Evolutionary conservation across 345 rosid genomes (phyloP).

Genomic region (Linum lewisii): DNA sequence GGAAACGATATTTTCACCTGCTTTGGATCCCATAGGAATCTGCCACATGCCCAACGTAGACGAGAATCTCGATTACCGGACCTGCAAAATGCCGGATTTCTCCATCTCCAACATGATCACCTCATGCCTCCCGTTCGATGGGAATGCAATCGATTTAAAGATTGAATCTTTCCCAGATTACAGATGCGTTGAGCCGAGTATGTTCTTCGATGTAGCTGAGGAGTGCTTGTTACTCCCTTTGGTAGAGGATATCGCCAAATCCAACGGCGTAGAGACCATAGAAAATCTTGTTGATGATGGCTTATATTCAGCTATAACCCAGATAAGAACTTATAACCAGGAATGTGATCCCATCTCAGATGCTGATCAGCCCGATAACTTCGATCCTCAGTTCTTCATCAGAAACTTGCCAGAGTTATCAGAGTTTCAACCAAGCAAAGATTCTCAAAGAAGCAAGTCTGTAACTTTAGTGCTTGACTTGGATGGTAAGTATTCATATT

Average conservation of each 20-base stretch:
- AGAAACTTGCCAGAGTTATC: constrained; percentile 77
- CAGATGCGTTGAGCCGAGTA: constrained; percentile 46
- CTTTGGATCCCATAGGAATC: constrained; percentile 35
- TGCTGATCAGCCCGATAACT: constrained; percentile 45
- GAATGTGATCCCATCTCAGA: constrained; percentile 44
- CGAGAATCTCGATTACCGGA: constrained; percentile 33
- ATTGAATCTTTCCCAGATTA: constrained; percentile 43
- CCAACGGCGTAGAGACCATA: constrained; percentile 36
- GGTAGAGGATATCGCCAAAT: constrained; percentile 52
- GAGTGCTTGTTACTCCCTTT: constrained; percentile 70
- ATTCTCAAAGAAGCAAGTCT: constrained; percentile 41
- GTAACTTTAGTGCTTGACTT: constrained; percentile 84
- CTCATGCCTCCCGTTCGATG: constrained; percentile 40
- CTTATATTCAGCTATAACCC: constrained; percentile 51
- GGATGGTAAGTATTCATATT: constrained; percentile 59
- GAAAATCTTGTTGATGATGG: constrained; percentile 35
- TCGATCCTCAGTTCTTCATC: constrained; percentile 70
- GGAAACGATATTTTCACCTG: constrained; percentile 80
- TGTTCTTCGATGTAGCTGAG: constrained; percentile 50
- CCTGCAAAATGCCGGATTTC: constrained; percentile 54
- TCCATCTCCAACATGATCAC: constrained; percentile 53
- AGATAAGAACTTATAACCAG: constrained; percentile 38
- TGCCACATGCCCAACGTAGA: constrained; percentile 30
- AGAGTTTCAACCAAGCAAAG: constrained; percentile 43
- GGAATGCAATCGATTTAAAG: constrained; percentile 25